Conservation (phyloP, 1,139 yeast genomes). For the Diutina siamensis region DNA sequence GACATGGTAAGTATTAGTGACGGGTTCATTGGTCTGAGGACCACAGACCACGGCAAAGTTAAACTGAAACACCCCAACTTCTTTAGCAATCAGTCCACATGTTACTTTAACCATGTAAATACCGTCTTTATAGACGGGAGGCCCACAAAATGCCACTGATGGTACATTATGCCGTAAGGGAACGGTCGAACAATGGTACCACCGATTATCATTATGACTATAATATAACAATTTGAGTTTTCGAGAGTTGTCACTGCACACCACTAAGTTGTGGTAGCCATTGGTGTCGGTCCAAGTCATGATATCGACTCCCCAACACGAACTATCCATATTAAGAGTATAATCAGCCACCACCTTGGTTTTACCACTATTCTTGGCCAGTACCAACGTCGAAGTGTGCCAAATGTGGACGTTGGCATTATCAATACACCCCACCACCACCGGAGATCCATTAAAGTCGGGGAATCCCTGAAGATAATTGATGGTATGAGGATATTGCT, state of each 20-base stretch:
- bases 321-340: conserved; percentile 27
- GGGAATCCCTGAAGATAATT: conserved; percentile 27
- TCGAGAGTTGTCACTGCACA: conserved; percentile 48
- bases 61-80: conserved; percentile 30
- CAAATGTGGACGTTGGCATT: conserved; percentile 45
- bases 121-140: conserved; percentile 11
- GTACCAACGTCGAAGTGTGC: conserved; percentile 17
- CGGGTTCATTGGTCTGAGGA: conserved; percentile 6
- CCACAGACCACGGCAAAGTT: conserved; percentile 11
- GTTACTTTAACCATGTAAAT: conserved; percentile 17
- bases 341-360: conserved; percentile 17
- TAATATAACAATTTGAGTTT: conserved; percentile 31
- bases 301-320: conserved; percentile 60
- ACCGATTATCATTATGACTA: conserved; percentile 16
- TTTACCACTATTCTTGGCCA: conserved; percentile 1
- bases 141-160: conserved; percentile 32
- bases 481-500: conserved; percentile 44
- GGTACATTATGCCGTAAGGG: conserved; percentile 50
- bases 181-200: conserved; percentile 27
- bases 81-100: conserved; percentile 40
- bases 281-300: conserved; percentile 13
- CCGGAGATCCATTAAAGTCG: conserved; percentile 20
- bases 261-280: conserved; percentile 27
- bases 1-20: conserved; percentile 12
- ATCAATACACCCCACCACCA: conserved; percentile 40